Evolutionary conservation across 208 protist species (phyloP).

Genomic region (Acanthamoeba divionensis): DNA sequence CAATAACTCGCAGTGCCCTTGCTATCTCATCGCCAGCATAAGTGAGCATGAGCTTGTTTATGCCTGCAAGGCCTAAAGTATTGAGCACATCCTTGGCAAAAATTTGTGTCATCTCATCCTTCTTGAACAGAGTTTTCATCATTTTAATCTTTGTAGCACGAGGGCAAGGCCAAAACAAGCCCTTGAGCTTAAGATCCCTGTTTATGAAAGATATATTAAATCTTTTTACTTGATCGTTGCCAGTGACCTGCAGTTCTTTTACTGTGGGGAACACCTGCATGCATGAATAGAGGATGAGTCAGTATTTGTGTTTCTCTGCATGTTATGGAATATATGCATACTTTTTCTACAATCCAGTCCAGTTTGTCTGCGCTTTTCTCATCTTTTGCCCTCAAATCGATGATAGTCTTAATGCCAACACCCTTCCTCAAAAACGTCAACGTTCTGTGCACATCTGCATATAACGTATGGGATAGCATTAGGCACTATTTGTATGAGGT

Average conservation of each 20-base stretch:
- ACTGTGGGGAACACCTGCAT: slow-evolving; percentile 14
- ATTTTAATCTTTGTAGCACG: slow-evolving; percentile 10
- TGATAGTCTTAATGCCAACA: slow-evolving; percentile 3
- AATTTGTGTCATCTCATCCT: slow-evolving; percentile 16
- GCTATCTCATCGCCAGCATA: neutral
- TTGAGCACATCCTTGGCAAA: slow-evolving; percentile 27
- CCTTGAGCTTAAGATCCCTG: slow-evolving; percentile 6
- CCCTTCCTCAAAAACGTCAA: slow-evolving; percentile 16
- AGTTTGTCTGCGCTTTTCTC: slow-evolving; percentile 5
- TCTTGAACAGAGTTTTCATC: neutral
- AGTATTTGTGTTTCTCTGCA: neutral
- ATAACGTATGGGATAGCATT: too few relatives aligned
- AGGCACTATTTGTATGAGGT: too few relatives aligned
- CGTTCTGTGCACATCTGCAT: slow-evolving; percentile 5
- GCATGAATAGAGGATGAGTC: neutral
- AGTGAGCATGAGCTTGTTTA: slow-evolving; percentile 43
- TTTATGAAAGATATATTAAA: slow-evolving; percentile 34
- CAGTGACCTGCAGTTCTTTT: neutral
- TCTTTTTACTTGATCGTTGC: neutral
- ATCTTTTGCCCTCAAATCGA: slow-evolving; percentile 11
- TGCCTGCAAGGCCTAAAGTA: neutral
- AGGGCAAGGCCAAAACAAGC: slow-evolving; percentile 23
- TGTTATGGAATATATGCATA: neutral
- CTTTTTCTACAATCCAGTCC: slow-evolving; percentile 38
- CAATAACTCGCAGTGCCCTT: neutral